phyloP scores from a whole-genome alignment of 306 rosid species.

The Dalbergia oliveri region DNA sequence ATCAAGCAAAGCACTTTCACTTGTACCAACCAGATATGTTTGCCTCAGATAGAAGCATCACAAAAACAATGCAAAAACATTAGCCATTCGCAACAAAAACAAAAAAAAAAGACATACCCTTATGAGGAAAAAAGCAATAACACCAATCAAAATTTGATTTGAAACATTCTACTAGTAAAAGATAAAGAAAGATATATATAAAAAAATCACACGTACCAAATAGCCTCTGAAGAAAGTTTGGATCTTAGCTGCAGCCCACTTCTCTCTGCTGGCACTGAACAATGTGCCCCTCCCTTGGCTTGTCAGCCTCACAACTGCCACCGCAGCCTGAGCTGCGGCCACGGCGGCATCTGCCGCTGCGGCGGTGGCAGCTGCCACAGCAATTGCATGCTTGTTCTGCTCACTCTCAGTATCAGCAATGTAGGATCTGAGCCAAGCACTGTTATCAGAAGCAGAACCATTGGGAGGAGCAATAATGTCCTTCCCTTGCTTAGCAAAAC shows the following conservation, averaged over 20 bases:
- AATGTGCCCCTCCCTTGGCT: constrained; percentile 69
- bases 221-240: constrained; percentile 89
- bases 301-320: constrained; percentile 84
- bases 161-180: constrained; percentile 6
- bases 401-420: constrained; percentile 69
- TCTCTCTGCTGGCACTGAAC: constrained; percentile 69
- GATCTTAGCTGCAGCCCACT: constrained; percentile 80
- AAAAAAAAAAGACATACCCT: background rate
- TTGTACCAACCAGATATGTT: constrained; percentile 37
- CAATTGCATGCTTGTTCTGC: constrained; percentile 92
- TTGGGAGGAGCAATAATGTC: constrained; percentile 39
- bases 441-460: constrained; percentile 40
- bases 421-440: constrained; percentile 78
- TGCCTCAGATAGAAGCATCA: constrained; percentile 31
- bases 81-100: constrained; percentile 10
- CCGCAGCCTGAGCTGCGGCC: constrained; percentile 92
- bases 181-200: background rate
- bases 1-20: constrained; percentile 57
- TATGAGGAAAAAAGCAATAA: background rate
- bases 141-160: constrained; percentile 21
- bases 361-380: constrained; percentile 96
- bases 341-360: constrained; percentile 92
- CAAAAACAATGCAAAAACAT: constrained; percentile 33
- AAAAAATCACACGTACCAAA: constrained; percentile 62
- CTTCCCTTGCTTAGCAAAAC: constrained; percentile 77